phyloP scores from a whole-genome alignment of 2,329 filamentous ascomycete genomes.

The Pestalotiopsis fici region DNA sequence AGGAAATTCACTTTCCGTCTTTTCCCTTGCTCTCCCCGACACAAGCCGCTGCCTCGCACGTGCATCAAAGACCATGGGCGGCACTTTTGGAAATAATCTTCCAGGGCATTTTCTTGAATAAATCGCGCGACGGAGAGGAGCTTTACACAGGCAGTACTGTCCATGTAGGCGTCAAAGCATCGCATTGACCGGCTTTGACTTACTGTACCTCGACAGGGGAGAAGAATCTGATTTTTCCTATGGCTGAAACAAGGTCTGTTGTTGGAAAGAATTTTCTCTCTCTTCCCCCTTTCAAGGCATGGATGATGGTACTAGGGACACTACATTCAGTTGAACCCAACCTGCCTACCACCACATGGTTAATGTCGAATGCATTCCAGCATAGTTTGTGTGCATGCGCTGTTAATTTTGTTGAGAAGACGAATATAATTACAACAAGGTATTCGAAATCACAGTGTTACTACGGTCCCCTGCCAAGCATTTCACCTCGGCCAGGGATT shows the following conservation, averaged over 20 bases:
- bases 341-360: not conserved
- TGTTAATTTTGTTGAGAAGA: not conserved
- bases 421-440: not conserved
- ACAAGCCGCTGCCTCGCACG: not conserved
- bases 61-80: not conserved
- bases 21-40: not conserved
- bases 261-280: not conserved
- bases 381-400: not conserved
- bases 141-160: not conserved
- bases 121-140: not conserved
- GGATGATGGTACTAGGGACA: not conserved
- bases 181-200: conserved; percentile 2
- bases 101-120: too few species aligned
- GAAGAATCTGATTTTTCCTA: not conserved
- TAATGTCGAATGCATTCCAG: not conserved
- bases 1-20: not conserved
- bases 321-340: not conserved
- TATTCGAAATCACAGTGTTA: not conserved
- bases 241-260: conserved; percentile 3
- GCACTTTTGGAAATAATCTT: not conserved
- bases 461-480: not conserved
- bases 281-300: not conserved
- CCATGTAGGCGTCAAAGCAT: not conserved
- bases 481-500: not conserved
- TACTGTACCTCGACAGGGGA: not conserved